Percentiles rank a stretch among this genome's conserved stretches.
phyloP scores from a whole-genome alignment of 2,329 filamentous ascomycete genomes.

The Dactylonectria macrodidyma region DNA sequence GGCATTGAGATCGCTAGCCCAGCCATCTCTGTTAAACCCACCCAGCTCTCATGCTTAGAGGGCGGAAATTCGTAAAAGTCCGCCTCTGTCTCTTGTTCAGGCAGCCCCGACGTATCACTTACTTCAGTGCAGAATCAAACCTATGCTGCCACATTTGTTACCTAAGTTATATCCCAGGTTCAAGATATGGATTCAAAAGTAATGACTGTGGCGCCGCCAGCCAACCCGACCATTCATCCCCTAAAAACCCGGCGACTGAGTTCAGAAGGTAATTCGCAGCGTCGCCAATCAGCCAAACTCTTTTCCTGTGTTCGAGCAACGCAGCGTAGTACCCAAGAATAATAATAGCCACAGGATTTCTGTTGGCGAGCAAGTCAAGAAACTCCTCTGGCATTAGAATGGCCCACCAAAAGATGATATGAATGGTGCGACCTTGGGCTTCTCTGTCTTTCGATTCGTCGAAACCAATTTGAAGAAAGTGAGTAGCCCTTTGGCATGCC shows the following conservation, averaged over 20 bases:
- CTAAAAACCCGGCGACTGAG: neutral
- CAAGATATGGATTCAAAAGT: neutral
- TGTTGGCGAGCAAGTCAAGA: neutral
- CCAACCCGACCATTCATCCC: neutral
- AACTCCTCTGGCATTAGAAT: neutral
- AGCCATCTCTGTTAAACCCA: too few species aligned
- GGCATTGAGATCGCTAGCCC: too few species aligned
- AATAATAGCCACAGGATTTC: neutral
- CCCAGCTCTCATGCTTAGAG: too few species aligned
- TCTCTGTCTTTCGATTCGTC: neutral
- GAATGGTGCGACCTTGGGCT: neutral
- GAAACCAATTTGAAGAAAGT: conserved; percentile 2
- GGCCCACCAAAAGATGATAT: conserved; percentile 11
- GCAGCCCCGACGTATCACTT: too few species aligned
- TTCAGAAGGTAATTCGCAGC: neutral
- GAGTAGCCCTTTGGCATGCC: neutral
- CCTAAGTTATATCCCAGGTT: too few species aligned
- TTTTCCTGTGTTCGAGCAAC: neutral
- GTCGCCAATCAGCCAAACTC: conserved; percentile 4
- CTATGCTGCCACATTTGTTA: too few species aligned
- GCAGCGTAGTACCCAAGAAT: conserved; percentile 11
- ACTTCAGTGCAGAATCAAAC: too few species aligned
- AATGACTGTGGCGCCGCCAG: neutral
- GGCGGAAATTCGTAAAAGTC: too few species aligned
- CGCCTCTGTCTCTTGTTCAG: too few species aligned